These are phyloP conservation scores for Shiraia sp. DNA, from an alignment of 2,329 filamentous ascomycete species.

Conservation along the genomic window DNA sequence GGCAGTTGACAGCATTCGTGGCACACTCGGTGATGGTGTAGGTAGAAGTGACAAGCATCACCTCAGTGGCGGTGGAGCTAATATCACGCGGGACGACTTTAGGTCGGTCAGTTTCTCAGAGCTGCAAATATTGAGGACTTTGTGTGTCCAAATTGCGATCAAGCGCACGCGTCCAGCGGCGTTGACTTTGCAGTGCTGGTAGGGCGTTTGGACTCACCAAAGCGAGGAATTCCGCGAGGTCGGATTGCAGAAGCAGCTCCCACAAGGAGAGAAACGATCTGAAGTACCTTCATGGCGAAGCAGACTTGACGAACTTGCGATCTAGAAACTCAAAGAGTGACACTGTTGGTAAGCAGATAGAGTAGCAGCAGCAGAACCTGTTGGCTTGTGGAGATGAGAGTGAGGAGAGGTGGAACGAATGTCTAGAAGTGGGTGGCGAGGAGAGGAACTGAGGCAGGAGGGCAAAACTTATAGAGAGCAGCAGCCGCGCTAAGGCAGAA, in stretches of 20 bases:
- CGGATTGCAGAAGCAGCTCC: slow-evolving; percentile 24
- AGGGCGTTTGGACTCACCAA: slow-evolving; percentile 19
- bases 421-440: slow-evolving; percentile 24
- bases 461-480: slow-evolving; percentile 13
- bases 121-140: background rate
- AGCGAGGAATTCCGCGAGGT: slow-evolving; percentile 18
- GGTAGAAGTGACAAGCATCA: slow-evolving; percentile 45
- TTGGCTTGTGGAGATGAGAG: slow-evolving; percentile 14
- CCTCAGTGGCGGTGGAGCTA: slow-evolving; percentile 39
- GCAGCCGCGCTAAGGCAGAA: slow-evolving; percentile 21
- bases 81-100: slow-evolving; percentile 17
- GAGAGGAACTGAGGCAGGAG: slow-evolving; percentile 9
- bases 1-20: slow-evolving; percentile 41
- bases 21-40: slow-evolving; percentile 47
- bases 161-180: background rate
- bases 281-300: slow-evolving; percentile 32
- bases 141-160: background rate
- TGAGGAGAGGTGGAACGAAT: slow-evolving; percentile 25
- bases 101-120: slow-evolving; percentile 7
- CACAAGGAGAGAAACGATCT: slow-evolving; percentile 28
- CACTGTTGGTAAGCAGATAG: slow-evolving; percentile 9
- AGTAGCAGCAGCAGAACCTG: slow-evolving; percentile 14
- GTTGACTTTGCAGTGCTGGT: background rate
- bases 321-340: slow-evolving; percentile 25
- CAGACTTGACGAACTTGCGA: slow-evolving; percentile 13